A percentile compares a stretch with the other conserved stretches of the same genome.
Evolutionary conservation across 2,329 filamentous ascomycete species (phyloP).

Genomic region (Epichloe sp.): DNA sequence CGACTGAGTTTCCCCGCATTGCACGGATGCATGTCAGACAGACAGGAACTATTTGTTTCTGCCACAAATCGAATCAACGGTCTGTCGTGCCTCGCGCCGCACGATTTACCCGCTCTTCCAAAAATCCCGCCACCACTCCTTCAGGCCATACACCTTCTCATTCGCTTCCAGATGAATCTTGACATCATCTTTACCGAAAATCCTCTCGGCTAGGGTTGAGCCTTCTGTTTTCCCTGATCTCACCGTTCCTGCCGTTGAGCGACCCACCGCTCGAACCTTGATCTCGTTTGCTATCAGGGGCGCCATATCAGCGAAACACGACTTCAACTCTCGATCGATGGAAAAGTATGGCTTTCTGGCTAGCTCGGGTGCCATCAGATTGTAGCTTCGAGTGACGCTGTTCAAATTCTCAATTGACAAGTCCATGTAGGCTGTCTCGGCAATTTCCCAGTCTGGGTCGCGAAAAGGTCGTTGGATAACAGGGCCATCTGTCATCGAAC

Average conservation of each 20-base stretch:
- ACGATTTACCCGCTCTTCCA: conserved; percentile 26
- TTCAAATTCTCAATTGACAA: conserved; percentile 71
- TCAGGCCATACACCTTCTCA: conserved; percentile 69
- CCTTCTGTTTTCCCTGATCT: conserved; percentile 19
- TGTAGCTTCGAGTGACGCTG: conserved; percentile 71
- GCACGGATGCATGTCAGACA: neutral
- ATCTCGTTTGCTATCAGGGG: conserved; percentile 63
- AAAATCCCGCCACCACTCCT: conserved; percentile 79
- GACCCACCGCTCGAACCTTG: conserved; percentile 45
- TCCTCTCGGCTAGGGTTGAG: conserved; percentile 44
- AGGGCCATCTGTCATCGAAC: neutral
- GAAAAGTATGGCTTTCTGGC: conserved; percentile 89
- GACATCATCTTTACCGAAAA: conserved; percentile 36
- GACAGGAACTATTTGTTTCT: neutral
- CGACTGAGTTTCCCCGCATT: neutral
- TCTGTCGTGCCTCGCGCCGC: neutral
- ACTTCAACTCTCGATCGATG: conserved; percentile 65
- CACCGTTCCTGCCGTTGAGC: conserved; percentile 24
- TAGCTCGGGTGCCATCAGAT: conserved; percentile 82
- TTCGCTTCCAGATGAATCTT: conserved; percentile 61
- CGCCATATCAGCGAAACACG: conserved; percentile 78
- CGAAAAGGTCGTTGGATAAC: conserved; percentile 51
- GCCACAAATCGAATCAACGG: no score
- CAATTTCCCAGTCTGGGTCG: conserved; percentile 60
- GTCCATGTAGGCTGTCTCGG: conserved; percentile 62